phyloP scores from a whole-genome alignment of 352 stramenopile species.

The Pythium brachiatum region DNA sequence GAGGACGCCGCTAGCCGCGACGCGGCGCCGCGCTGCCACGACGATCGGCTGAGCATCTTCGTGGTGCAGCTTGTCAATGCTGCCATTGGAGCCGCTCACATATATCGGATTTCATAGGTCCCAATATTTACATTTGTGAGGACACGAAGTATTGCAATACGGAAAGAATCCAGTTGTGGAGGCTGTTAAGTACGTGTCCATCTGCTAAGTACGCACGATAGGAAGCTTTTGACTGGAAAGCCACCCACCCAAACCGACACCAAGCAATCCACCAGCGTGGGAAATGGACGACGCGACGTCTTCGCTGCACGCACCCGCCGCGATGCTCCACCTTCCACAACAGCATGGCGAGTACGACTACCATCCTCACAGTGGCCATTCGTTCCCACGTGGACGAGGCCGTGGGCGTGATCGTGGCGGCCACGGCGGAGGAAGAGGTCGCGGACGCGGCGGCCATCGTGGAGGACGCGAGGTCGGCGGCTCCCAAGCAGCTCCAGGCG shows the following conservation, averaged over 20 bases:
- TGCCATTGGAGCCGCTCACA: conserved; percentile 12
- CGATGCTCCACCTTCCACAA: neutral
- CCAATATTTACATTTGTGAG: neutral
- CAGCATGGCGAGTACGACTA: neutral
- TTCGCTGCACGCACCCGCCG: neutral
- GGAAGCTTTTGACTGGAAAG: neutral
- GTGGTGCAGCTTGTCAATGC: neutral
- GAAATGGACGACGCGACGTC: neutral
- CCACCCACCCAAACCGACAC: neutral
- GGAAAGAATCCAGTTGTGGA: neutral
- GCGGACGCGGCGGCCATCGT: neutral
- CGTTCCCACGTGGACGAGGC: neutral
- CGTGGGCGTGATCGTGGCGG: neutral
- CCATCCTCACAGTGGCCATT: neutral
- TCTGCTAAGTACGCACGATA: neutral
- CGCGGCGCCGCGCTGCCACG: neutral
- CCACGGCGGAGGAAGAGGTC: neutral
- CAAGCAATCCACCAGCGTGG: neutral
- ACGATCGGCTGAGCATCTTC: conserved; percentile 9
- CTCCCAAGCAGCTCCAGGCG: too few species aligned
- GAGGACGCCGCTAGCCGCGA: conserved; percentile 7
- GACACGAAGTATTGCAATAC: neutral
- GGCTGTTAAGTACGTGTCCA: neutral
- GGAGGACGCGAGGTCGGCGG: neutral
- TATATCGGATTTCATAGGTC: conserved; percentile 4